phyloP scores from a whole-genome alignment of 1,139 yeast genomes.

The Candida neerlandica region DNA sequence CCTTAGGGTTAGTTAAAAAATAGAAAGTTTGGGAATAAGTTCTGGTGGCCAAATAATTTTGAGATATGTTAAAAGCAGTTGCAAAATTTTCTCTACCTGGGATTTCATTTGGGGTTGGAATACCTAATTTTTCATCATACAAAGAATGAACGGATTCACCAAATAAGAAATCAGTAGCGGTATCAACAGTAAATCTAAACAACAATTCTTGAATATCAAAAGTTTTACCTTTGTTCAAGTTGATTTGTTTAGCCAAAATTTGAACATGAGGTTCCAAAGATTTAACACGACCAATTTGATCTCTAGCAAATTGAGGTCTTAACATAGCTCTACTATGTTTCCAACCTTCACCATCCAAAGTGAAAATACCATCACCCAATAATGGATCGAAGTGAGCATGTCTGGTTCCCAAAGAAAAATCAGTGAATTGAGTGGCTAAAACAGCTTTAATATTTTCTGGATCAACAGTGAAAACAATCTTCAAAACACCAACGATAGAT shows the following conservation, averaged over 20 bases:
- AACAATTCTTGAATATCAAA: constrained; percentile 43
- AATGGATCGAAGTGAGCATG: constrained; percentile 44
- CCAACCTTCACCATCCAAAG: constrained; percentile 62
- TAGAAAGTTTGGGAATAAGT: constrained; percentile 30
- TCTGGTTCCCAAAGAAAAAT: constrained; percentile 54
- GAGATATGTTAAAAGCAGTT: constrained; percentile 34
- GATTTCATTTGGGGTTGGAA: constrained; percentile 18
- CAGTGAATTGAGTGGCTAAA: constrained; percentile 49
- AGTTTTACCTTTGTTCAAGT: constrained; percentile 21
- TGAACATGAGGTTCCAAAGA: constrained; percentile 50
- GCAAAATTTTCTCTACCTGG: constrained; percentile 25
- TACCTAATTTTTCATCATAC: constrained; percentile 33
- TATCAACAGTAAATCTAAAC: constrained; percentile 54
- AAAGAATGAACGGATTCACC: constrained; percentile 53
- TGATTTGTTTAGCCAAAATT: constrained; percentile 34
- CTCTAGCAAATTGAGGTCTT: constrained; percentile 57
- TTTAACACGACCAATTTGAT: constrained; percentile 50
- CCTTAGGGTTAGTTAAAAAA: constrained; percentile 30
- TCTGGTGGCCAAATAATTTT: constrained; percentile 29
- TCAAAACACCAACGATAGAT: constrained; percentile 30
- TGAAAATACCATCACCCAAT: constrained; percentile 61
- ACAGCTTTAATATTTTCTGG: constrained; percentile 42
- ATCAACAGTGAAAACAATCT: constrained; percentile 25
- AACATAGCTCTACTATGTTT: constrained; percentile 56
- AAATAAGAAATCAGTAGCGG: constrained; percentile 61